Base-by-base conservation (phyloP, 2,329 filamentous ascomycete species). In the Metarhizium robertsii region DNA sequence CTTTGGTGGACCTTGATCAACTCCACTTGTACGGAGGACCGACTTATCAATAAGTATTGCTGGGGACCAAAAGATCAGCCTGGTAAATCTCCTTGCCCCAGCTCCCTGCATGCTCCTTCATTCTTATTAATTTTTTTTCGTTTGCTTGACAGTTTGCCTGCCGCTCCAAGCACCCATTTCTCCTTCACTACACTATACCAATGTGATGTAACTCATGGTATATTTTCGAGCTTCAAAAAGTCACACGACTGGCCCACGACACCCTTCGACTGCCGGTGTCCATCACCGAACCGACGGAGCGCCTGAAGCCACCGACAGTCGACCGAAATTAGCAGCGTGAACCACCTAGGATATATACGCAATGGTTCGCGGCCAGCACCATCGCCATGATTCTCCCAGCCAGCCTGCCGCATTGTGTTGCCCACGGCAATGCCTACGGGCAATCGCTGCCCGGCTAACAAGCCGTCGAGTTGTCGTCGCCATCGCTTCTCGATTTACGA, bases 401-500 rank as follows among this genome's bases (percentile, higher is more conserved):
- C 42, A 48, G 30, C 20, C 48, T 34, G 20, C 16, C 11, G 36
- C 14, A 40, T 30, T 43, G 16, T 47, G 32, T 34, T 20, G 32
- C 13, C 2, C 52, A 43, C 25, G 55, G 18, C 14, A 40, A 8
- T 30, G 38, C 18, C 29, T 46, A 38, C 55, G 50, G 30, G 51
- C 46, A 7, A 11, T 56, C 3, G 55, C 38, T 16, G 16, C 42
- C 18, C 52, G 51, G 30, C n/a, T 53, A 25, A 29, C 25, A 30
- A 42, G 43, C 50, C 55, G 50, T 7, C 43, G 55, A 30, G 34
- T 49, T 38, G 50, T 42, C 10, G 49, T 52, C 11, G 40, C 42
- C 40, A 29, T 55, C 30, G 34, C 48, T 6, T 50, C 53, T 20
- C 61, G 63, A 7, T 42, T 67, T n/a, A 58, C 61, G 40, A 68